Conservation (phyloP, 2,329 filamentous ascomycete genomes). For the Raffaelea arxii region DNA sequence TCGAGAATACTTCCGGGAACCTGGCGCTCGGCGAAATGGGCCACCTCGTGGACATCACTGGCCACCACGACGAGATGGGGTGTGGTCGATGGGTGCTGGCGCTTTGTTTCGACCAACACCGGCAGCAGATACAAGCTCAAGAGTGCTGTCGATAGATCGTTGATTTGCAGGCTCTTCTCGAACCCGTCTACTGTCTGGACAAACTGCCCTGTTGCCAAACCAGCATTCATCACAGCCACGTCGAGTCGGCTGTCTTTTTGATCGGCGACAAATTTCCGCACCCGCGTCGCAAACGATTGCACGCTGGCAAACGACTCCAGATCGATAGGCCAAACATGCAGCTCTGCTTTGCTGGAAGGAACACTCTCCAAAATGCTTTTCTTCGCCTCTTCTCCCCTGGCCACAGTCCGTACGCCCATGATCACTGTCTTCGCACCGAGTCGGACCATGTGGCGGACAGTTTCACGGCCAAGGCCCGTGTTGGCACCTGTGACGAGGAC, state of each 20-base stretch:
- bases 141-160: slow-evolving; percentile 31
- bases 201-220: slow-evolving; percentile 1
- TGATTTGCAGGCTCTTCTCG: slow-evolving; percentile 29
- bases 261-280: slow-evolving; percentile 12
- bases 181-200: slow-evolving; percentile 21
- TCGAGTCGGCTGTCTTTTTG: neutral
- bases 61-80: neutral
- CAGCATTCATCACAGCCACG: slow-evolving; percentile 6
- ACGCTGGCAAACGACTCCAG: slow-evolving; percentile 32
- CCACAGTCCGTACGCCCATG: slow-evolving; percentile 20
- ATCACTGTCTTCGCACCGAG: slow-evolving; percentile 22
- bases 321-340: slow-evolving; percentile 37
- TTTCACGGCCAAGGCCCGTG: slow-evolving; percentile 23
- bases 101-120: slow-evolving; percentile 15
- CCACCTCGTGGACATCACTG: neutral
- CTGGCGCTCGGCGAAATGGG: neutral
- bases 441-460: slow-evolving; percentile 20
- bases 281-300: slow-evolving; percentile 27
- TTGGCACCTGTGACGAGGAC: slow-evolving; percentile 25
- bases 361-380: slow-evolving; percentile 17
- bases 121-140: slow-evolving; percentile 30
- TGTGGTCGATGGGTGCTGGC: too few relatives aligned
- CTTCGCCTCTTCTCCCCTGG: slow-evolving; percentile 25
- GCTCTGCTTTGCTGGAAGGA: too few relatives aligned
- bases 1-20: slow-evolving; percentile 15